Evolutionary conservation across 2,329 filamentous ascomycete genomes (phyloP), one percentile per base, ranked within the genome.

Genomic region (Keithomyces neogunnii): DNA sequence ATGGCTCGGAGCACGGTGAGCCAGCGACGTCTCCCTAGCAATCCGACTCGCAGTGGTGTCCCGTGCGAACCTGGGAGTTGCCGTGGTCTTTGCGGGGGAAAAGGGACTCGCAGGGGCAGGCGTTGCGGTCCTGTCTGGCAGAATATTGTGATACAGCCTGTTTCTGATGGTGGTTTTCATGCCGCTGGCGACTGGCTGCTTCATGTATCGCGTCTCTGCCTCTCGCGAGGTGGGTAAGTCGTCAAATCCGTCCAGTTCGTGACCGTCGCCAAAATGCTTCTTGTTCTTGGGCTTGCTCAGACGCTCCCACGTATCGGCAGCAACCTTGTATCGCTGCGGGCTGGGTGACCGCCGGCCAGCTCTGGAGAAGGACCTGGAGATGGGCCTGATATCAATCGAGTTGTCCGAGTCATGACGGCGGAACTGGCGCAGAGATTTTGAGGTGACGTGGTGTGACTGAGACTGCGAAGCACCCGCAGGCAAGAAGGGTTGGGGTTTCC

Each of bases 191-290:
- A 85, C 74, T 3, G 93, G 91, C 60, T 87, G 83, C 66, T 91
- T 95, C 55, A 90, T 76, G 62, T 82, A 99, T 60, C 82, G 87
- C 55, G 84, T 89, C 69, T 99, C 93, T 11, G 82, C 79, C 54
- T 86, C 82, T 10, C 79, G 82, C 13, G 91, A 96, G 0, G 91
- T 97, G 1, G 92, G 92, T 51, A 99, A 73, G 68, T 99, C 93
- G 65, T 99, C 93, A 65, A 99, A 97, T 2, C 80, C 84, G 59
- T 97, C 92, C 35, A 99, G 76, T 68, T 99, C 93, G 54, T 86
- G 87, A 13, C 93, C 93, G 66, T 96, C 89, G 10, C 93, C 93
- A 70, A 95, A 99, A 76, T 69, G 64, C 55, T 67, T 69, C 57
- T 69, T 69, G 48, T 67, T 66, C 59, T 67, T 69, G 3, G 89